Base-by-base conservation (phyloP, 1,139 yeast species). In the Pichia sp. region DNA sequence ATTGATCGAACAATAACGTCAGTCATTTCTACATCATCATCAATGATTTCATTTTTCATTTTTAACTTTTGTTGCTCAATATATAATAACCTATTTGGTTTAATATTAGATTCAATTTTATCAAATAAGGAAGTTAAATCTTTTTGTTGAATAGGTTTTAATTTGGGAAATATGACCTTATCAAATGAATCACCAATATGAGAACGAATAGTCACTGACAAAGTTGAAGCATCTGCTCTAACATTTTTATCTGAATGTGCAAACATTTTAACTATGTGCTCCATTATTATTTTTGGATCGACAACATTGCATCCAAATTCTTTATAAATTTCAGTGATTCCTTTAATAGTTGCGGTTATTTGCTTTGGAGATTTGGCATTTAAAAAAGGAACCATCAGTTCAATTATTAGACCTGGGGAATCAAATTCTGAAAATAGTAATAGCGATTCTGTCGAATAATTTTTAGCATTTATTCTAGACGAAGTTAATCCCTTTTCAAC, bases 131-230 rank as follows among this genome's bases (percentile, higher is more conserved):
- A 78, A 4, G 81, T 74, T 51, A 94, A 73, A 59, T 92, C 98
- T 57, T 84, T 86, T 65, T 88, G 94, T 65, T 92, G 97, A 11
- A 89, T 88, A 0, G 97, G 96, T 63, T 92, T 92, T 64, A 92
- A 72, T 34, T 81, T 81, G 2, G 84, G 78, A 51, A 89, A 77
- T 39, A 89, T 67, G 0, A 81, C 64, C 11, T 75, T 72, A 46
- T 80, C 79, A 45, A 88, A 70, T 0, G 81, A 72, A 32, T 74
- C 79, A 4, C 94, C 95, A 64, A 86, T 75, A 86, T 95, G 86
- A 53, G 79, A 77, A 64, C 83, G 82, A 31, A 90, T 63, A 52
- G 82, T 88, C 3, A 87, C 79, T 0, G 90, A 73, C 55, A 92
- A 70, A 43, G 74, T 73, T 7, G 83, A 76, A 2, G 96, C 79